Conservation (phyloP, 768 basidiomycete species). For the Melanogaster broomeanus region DNA sequence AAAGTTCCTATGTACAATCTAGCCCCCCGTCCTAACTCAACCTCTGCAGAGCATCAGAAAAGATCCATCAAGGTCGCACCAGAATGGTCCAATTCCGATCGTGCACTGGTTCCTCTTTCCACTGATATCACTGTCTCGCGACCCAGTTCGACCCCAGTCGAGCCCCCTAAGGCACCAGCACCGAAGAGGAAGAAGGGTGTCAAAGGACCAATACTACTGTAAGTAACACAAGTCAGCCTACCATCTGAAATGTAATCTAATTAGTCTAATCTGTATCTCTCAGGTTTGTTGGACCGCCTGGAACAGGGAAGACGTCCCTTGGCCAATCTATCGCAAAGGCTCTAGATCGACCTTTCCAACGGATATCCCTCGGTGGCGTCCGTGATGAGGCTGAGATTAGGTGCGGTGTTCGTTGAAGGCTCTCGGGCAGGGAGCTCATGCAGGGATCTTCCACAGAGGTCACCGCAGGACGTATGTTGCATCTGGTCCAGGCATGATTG, state of each 20-base stretch:
- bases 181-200: constrained; percentile 41
- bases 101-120: constrained; percentile 18
- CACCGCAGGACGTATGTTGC: constrained; percentile 90
- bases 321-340: constrained; percentile 87
- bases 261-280: not conserved
- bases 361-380: constrained; percentile 90
- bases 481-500: constrained; percentile 80
- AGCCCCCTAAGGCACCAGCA: constrained; percentile 2
- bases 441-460: constrained; percentile 34
- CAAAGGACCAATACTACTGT: constrained; percentile 76
- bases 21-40: not conserved
- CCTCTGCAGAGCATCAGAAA: constrained; percentile 10
- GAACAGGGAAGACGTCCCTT: constrained; percentile 89
- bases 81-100: constrained; percentile 20
- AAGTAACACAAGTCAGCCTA: constrained; percentile 16
- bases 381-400: constrained; percentile 89
- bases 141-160: constrained; percentile 6
- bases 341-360: constrained; percentile 83
- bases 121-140: constrained; percentile 15
- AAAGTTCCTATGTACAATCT: constrained; percentile 4
- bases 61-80: constrained; percentile 20
- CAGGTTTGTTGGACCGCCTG: constrained; percentile 89
- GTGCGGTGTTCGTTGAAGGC: constrained; percentile 11
- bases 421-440: constrained; percentile 4
- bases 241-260: not conserved